Evolutionary conservation across 345 rosid species (phyloP), one percentile per base, ranked within the genome.

Genomic region (Garcia nutans): DNA sequence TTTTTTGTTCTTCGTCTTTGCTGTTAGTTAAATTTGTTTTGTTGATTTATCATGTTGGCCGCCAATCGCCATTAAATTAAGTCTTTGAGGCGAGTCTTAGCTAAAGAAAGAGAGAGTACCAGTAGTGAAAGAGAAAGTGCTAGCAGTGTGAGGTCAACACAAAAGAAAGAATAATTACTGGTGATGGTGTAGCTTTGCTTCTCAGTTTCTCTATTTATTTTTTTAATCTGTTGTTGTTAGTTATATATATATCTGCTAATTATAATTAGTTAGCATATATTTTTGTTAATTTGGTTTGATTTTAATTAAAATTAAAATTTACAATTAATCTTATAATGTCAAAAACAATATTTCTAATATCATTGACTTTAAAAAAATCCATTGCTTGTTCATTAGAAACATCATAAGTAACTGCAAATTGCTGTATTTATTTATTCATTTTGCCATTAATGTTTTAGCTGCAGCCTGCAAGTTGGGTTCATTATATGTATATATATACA

Each of bases 121-220:
- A 47, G 24, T 28, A 41, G 22, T 28, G 31, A 28, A 28, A 16
- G 23, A 13, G 13, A 17, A 2, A 16, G 54, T 45, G 74, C 24
- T 55, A 47, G 24, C 22, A 41, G 17, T 47, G 58, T 47, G 58
- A 26, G 78, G 61, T 81, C 65, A 75, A 66, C 45, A 57, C 65
- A 63, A 9, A 65, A 22, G 60, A 77, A 73, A 42, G 56, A 73
- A 73, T 60, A 74, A 47, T 47, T 23, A 10, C 60, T 74, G 65
- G 59, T 49, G 62, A 71, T 71, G 83, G 16, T 79, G 79, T 71
- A 59, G 69, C 67, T 57, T 33, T 67, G 10, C 44, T 60, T 50
- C 54, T 37, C 13, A 0, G n/a, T 52, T 33, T 8, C 23, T 15
- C 0, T 12, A 0, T 12, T 45, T 47, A 13, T 47, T 6, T 6